Base-by-base conservation (phyloP, 2,329 filamentous ascomycete species). In the Didymella segeticola region DNA sequence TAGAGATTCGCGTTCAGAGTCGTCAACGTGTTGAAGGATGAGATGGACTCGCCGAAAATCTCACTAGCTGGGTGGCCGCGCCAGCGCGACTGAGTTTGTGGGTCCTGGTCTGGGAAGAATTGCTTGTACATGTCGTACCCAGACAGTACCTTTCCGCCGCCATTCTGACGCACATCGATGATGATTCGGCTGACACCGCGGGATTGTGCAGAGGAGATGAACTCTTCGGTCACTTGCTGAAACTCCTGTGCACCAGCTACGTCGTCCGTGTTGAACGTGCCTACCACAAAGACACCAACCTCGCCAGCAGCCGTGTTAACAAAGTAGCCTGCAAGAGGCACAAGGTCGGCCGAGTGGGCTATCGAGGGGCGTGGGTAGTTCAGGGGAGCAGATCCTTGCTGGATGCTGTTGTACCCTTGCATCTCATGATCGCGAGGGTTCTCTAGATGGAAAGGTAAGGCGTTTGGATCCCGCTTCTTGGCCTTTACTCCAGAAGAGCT, bases 81-180 rank as follows among this genome's bases (percentile, higher is more conserved):
- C 59, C 79, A 77, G 8, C 82, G 78, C 4, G 72, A 77, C 33
- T 77, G 77, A 17, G 74, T 76, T 59, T 79, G 81, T 3, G 78
- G 76, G 1, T 71, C 64, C 7, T 74, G 61, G 0, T 57, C 58
- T 0, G 83, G 83, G 71, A 85, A 85, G 59, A 86, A 78, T 62
- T 83, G 79, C 12, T 77, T 75, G 59, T 86, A 87, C 4, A 68
- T 64, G 51, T 79, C 76, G 60, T 75, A 76, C 30, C 73, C 77
- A 0, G 71, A 65, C 4, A 74, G 49, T 7, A 76, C 65, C 17
- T 67, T 71, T 12, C 87, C 87, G 19, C 87, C 87, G 0, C 76
- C 77, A 61, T 90, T 90, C 9, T 75, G 78, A 4, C 82, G 80
- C 5, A 90, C 63, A 61, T 90, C 88, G 57, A 90, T 82, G 39